Evolutionary conservation across 345 rosid species (phyloP).

Genomic region (Fremontodendron californicum): DNA sequence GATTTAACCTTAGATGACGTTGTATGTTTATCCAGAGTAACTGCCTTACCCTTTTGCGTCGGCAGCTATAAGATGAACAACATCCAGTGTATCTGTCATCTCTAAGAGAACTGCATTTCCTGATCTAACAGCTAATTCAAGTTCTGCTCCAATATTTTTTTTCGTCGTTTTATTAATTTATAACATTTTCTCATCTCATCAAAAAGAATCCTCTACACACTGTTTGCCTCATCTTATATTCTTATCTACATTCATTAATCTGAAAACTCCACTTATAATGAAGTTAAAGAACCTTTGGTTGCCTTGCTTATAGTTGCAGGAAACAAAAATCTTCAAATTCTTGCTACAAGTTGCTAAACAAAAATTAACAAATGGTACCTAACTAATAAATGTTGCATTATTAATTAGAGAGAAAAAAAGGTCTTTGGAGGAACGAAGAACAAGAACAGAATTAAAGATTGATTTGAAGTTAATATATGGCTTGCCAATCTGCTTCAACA

Average conservation of each 20-base stretch:
- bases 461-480: not conserved
- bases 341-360: not conserved
- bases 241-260: not conserved
- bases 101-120: not conserved
- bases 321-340: not conserved
- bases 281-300: not conserved
- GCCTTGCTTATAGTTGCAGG: not conserved
- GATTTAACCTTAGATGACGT: too few relatives aligned
- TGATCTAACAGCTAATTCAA: too few relatives aligned
- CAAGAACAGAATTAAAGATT: not conserved
- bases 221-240: too few relatives aligned
- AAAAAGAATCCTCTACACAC: too few relatives aligned
- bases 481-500: not conserved
- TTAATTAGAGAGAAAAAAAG: not conserved
- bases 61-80: not conserved
- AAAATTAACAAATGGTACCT: not conserved
- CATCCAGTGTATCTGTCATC: too few relatives aligned
- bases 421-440: not conserved
- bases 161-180: too few relatives aligned
- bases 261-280: not conserved
- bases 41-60: not conserved
- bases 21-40: too few relatives aligned
- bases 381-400: not conserved
- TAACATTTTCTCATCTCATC: too few relatives aligned
- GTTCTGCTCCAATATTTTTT: not conserved